Evolutionary conservation across 129 eudicot genomes (phyloP).

Genomic region (Chrysanthemum makinoi): DNA sequence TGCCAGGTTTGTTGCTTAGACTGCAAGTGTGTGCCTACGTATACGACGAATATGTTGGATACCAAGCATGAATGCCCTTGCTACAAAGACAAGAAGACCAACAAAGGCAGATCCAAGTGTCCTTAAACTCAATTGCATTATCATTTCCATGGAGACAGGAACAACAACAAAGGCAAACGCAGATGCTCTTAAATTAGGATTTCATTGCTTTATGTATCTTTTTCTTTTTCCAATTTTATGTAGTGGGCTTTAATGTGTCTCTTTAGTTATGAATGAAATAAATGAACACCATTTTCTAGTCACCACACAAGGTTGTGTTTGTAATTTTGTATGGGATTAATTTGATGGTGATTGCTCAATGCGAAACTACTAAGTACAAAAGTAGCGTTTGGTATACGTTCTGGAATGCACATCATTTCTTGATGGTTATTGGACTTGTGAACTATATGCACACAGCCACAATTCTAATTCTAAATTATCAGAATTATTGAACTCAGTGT

Average conservation of each 20-base stretch:
- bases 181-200: constrained; percentile 42
- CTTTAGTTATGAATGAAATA: constrained; percentile 28
- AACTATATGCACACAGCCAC: too few species aligned
- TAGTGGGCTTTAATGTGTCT: constrained; percentile 16
- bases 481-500: too few species aligned
- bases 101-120: constrained; percentile 77
- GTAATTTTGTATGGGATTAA: not conserved
- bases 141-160: constrained; percentile 42
- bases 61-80: constrained; percentile 90
- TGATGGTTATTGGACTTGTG: too few species aligned
- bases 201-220: constrained; percentile 20
- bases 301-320: constrained; percentile 16
- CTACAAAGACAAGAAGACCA: constrained; percentile 63
- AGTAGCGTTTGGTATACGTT: not conserved
- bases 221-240: constrained; percentile 11
- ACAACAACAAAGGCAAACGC: constrained; percentile 50
- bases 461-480: too few species aligned
- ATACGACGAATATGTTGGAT: constrained; percentile 49
- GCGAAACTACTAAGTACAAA: not conserved
- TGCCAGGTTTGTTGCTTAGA: constrained; percentile 61
- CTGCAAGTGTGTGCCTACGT: constrained; percentile 81
- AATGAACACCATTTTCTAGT: constrained; percentile 23
- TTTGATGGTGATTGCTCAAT: constrained; percentile 17
- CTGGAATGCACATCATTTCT: too few species aligned
- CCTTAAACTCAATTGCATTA: constrained; percentile 37